phyloP scores from a whole-genome alignment of 495 filamentous ascomycete species.

The Cercophora newfieldiana region DNA sequence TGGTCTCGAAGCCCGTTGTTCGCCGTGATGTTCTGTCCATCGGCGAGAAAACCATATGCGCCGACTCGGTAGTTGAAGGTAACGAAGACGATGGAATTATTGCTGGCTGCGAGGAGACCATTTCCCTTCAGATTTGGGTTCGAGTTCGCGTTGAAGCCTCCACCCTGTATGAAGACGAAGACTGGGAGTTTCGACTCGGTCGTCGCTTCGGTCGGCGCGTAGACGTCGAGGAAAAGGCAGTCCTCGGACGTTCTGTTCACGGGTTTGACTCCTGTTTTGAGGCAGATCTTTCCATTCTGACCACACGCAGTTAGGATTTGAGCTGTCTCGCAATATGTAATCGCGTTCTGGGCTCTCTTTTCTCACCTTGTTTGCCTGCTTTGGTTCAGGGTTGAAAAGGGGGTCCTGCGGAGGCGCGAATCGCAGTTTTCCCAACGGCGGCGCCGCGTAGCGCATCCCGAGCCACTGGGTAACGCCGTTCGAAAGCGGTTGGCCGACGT shows the following conservation, averaged over 20 bases:
- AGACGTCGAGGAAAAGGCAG: slow-evolving; percentile 71
- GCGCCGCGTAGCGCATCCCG: slow-evolving; percentile 45
- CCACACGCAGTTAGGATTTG: too few species aligned
- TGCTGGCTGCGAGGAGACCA: slow-evolving; percentile 57
- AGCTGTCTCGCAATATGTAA: too few species aligned
- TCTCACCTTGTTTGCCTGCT: slow-evolving; percentile 34
- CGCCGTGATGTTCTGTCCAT: slow-evolving; percentile 50
- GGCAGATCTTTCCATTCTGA: slow-evolving; percentile 51
- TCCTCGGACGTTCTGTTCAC: slow-evolving; percentile 50
- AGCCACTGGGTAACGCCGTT: slow-evolving; percentile 42
- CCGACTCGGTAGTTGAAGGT: slow-evolving; percentile 74
- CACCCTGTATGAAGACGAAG: slow-evolving; percentile 71
- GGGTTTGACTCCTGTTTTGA: slow-evolving; percentile 44
- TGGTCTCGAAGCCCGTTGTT: slow-evolving; percentile 76
- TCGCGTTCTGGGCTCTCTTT: not conserved
- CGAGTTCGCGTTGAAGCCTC: slow-evolving; percentile 60
- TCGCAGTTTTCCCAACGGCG: slow-evolving; percentile 39
- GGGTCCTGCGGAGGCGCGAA: slow-evolving; percentile 41
- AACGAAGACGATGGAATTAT: slow-evolving; percentile 62
- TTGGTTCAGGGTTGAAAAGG: slow-evolving; percentile 18
- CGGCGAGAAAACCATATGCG: slow-evolving; percentile 67
- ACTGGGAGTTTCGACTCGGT: slow-evolving; percentile 56
- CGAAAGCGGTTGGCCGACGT: slow-evolving; percentile 30
- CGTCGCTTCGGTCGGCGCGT: slow-evolving; percentile 58
- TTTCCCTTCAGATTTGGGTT: slow-evolving; percentile 66